Evolutionary conservation across 2,329 filamentous ascomycete species (phyloP).

Genomic region (Teratosphaeria gauchensis): DNA sequence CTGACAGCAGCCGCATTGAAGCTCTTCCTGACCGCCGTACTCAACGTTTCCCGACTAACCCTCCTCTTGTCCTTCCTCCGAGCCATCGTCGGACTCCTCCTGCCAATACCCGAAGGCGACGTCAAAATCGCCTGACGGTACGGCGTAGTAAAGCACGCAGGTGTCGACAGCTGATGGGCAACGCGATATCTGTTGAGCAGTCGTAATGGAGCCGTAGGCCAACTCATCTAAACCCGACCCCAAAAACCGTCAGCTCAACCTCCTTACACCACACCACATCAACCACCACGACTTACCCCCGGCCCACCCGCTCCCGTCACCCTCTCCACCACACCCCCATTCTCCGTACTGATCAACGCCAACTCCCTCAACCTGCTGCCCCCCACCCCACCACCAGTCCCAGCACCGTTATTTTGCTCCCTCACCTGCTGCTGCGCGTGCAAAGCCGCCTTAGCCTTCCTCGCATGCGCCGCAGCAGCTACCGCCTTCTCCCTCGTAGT

Average conservation of each 20-base stretch:
- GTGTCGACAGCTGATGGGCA: conserved; percentile 60
- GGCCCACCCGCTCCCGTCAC: conserved; percentile 5
- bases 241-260: neutral
- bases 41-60: conserved; percentile 63
- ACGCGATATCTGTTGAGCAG: conserved; percentile 67
- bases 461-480: conserved; percentile 28
- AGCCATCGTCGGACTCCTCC: conserved; percentile 67
- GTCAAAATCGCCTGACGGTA: conserved; percentile 42
- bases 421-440: conserved; percentile 9
- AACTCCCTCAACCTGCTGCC: conserved; percentile 20
- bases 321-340: conserved; percentile 4
- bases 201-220: conserved; percentile 57
- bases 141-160: conserved; percentile 54
- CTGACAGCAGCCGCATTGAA: conserved; percentile 72
- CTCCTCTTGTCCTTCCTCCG: conserved; percentile 53
- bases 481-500: conserved; percentile 33
- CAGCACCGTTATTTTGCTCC: neutral
- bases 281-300: conserved; percentile 8
- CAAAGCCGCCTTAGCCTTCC: conserved; percentile 26
- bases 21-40: conserved; percentile 65
- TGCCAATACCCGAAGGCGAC: conserved; percentile 45
- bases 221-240: conserved; percentile 42
- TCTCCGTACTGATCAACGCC: conserved; percentile 16
- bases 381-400: neutral
- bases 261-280: neutral